phyloP scores from a whole-genome alignment of 768 basidiomycete genomes.

The Boletus tomentosulus region DNA sequence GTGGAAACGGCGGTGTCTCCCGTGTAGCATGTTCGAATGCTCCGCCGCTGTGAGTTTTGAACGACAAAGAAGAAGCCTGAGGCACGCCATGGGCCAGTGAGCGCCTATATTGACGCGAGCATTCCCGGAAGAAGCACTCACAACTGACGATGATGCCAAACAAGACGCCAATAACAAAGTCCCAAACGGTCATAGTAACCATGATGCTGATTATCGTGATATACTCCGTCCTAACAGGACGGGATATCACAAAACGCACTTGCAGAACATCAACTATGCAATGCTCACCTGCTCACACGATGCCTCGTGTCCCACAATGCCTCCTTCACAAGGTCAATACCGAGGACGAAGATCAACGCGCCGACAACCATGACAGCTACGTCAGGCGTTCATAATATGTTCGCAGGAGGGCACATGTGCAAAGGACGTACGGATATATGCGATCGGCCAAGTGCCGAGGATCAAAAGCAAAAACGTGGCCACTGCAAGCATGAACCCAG shows the following conservation, averaged over 20 bases:
- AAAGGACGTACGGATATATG: conserved; percentile 73
- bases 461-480: conserved; percentile 70
- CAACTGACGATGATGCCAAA: conserved; percentile 92
- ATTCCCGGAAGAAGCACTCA: conserved; percentile 32
- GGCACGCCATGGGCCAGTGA: neutral
- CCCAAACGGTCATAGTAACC: conserved; percentile 89
- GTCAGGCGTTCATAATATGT: neutral
- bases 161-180: conserved; percentile 90
- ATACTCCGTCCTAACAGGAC: conserved; percentile 58
- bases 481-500: conserved; percentile 80
- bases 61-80: conserved; percentile 94
- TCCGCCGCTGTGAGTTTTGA: conserved; percentile 80
- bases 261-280: neutral
- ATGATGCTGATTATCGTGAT: conserved; percentile 83
- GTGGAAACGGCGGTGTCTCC: conserved; percentile 86
- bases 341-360: conserved; percentile 90
- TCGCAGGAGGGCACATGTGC: neutral
- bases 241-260: neutral
- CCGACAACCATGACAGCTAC: conserved; percentile 88
- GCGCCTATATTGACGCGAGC: neutral
- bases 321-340: conserved; percentile 91
- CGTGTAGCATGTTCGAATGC: conserved; percentile 79
- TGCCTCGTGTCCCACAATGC: conserved; percentile 94
- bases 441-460: conserved; percentile 85
- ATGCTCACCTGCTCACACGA: conserved; percentile 69